These are phyloP conservation scores for Pichia occidentalis DNA, from an alignment of 805 yeast species.

Conservation along the genomic window DNA sequence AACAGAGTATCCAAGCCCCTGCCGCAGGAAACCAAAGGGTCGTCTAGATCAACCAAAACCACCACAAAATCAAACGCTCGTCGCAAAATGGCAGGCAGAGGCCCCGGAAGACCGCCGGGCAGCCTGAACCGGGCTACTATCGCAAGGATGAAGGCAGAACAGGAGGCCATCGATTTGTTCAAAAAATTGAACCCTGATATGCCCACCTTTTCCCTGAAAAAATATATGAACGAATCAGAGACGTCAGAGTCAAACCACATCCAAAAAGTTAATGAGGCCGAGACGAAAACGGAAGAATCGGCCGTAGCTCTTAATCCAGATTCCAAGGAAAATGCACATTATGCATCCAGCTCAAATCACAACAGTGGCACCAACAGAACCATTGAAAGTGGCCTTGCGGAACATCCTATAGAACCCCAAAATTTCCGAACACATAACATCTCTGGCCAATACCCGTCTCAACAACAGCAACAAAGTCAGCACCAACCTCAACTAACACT, in stretches of 20 bases:
- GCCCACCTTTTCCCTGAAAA: background rate
- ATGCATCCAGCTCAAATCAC: no score
- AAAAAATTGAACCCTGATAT: conserved; percentile 6
- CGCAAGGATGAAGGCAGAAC: conserved; percentile 11
- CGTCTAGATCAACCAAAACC: no score
- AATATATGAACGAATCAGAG: background rate
- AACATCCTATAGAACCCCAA: background rate
- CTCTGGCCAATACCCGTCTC: conserved; percentile 5
- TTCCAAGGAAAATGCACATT: no score
- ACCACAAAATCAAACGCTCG: no score
- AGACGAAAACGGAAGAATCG: no score
- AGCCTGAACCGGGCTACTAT: conserved; percentile 10
- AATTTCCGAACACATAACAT: no score
- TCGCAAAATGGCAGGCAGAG: conserved; percentile 5
- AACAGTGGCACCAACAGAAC: no score
- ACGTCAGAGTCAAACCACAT: background rate
- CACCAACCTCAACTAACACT: conserved; percentile 4
- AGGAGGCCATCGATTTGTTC: conserved; percentile 9
- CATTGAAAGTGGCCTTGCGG: no score
- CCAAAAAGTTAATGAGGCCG: no score
- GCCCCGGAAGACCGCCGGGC: conserved; percentile 13
- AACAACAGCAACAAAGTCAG: conserved; percentile 9
- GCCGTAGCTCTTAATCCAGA: no score
- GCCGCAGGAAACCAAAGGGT: no score
- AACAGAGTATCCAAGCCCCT: no score